Conservation (phyloP, 1,284 basidiomycete genomes). For the Ceratobasidium theobromae region DNA sequence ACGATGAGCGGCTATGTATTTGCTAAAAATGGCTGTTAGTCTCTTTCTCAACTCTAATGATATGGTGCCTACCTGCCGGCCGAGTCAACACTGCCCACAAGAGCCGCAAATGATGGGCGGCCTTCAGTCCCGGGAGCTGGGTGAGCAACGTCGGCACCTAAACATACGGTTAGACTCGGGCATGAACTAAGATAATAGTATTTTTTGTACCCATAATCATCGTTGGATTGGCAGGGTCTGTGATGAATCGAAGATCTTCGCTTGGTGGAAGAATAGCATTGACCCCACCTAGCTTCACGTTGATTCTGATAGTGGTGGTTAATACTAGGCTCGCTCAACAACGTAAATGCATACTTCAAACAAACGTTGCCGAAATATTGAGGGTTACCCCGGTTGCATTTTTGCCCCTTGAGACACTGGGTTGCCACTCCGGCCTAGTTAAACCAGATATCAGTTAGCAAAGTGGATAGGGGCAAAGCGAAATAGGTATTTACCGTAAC, state of each 20-base stretch:
- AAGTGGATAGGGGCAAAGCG: not conserved
- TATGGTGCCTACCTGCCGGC: conserved; percentile 40
- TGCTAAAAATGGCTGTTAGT: conserved; percentile 46
- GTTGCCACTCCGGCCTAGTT: conserved; percentile 66
- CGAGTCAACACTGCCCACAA: conserved; percentile 71
- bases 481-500: conserved; percentile 40
- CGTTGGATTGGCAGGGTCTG: conserved; percentile 67
- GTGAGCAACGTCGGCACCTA: conserved; percentile 75
- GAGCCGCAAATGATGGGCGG: conserved; percentile 71
- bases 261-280: conserved; percentile 63
- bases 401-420: conserved; percentile 54
- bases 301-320: conserved; percentile 54
- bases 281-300: conserved; percentile 78
- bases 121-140: conserved; percentile 71
- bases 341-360: conserved; percentile 58
- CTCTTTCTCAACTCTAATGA: not conserved
- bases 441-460: conserved; percentile 5
- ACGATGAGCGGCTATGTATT: conserved; percentile 55
- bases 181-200: not conserved
- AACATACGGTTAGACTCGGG: conserved; percentile 6
- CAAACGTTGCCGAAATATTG: conserved; percentile 79
- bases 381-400: conserved; percentile 40
- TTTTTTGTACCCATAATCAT: conserved; percentile 71
- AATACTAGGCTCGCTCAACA: not conserved
- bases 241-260: conserved; percentile 57